Evolutionary conservation across 192 early-diverging fungal genomes (phyloP), one percentile per base, ranked within the genome.

Genomic region (Mortierella hygrophila): DNA sequence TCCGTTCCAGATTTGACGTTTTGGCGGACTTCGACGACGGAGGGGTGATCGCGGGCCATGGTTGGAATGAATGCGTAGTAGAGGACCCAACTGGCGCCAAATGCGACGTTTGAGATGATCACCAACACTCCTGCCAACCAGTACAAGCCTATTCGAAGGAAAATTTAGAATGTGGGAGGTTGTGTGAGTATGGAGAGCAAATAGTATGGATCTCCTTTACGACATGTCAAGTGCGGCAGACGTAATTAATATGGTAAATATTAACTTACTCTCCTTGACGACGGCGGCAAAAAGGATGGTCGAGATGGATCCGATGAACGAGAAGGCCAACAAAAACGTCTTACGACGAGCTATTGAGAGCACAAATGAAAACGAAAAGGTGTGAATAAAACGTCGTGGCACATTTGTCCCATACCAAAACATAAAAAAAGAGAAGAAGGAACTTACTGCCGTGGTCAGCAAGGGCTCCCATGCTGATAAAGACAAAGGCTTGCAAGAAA

Each of bases 51-150:
- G 41, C 89, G 87, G 10, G 85, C 68, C 23, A 90, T 52, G n/a
- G 84, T 85, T 10, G 91, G 92, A 79, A 93, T 82, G 75, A 92
- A 93, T 38, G 90, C 89, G 6, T 91, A 88, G 49, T 90, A 93
- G 42, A 93, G 85, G n/a, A 93, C 92, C 80, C 76, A 84, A 47
- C 78, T 82, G 35, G 89, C 88, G 15, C 92, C 92, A 55, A 88
- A 93, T 21, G 82, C 81, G 10, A 93, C 74, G 65, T 86, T 90
- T 13, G 89, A 82, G 54, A 89, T 83, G 47, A 85, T 86, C 9
- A 82, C 78, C 21, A 91, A 75, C 3, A 89, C 52, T 23, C 89
- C 89, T 40, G 90, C 89, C 40, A 84, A 74, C 82, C 85, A 86
- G 76, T 82, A 91, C 68, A 90, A 74, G 20, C 72, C 88, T 82